phyloP scores from a whole-genome alignment of 2,329 filamentous ascomycete species.

The Cadophora sp. region DNA sequence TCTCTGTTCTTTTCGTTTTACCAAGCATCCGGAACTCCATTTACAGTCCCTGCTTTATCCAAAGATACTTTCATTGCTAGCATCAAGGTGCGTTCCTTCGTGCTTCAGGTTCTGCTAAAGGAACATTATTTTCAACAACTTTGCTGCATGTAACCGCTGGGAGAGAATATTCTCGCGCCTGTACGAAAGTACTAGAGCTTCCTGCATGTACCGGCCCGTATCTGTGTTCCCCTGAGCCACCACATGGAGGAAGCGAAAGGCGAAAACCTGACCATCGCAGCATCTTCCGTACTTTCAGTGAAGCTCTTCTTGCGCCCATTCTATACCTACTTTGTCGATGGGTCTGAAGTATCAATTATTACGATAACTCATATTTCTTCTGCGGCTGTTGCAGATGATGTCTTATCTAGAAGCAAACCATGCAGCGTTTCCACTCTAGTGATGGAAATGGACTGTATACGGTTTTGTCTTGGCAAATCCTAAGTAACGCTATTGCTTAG shows the following conservation, averaged over 20 bases:
- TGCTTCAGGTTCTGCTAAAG: conserved; percentile 15
- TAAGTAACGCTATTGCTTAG: conserved; percentile 22
- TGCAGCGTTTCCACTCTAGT: conserved; percentile 21
- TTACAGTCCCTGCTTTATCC: conserved; percentile 5
- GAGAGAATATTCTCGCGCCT: conserved; percentile 26
- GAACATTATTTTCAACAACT: conserved; percentile 21
- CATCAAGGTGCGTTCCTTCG: conserved; percentile 3
- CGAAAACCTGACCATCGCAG: conserved; percentile 17
- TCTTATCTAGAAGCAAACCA: conserved; percentile 24
- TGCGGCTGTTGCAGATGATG: conserved; percentile 19
- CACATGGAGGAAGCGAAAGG: conserved; percentile 31
- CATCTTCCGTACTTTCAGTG: conserved; percentile 25
- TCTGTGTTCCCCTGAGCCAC: conserved; percentile 34
- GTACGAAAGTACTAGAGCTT: conserved; percentile 30
- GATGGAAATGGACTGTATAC: conserved; percentile 17
- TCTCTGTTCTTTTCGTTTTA: not conserved
- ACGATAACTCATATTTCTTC: conserved; percentile 29
- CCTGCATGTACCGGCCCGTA: conserved; percentile 34
- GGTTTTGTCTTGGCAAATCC: conserved; percentile 24
- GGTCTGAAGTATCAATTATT: conserved; percentile 17
- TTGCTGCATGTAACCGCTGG: conserved; percentile 31
- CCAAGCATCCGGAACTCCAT: conserved; percentile 6
- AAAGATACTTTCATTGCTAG: conserved; percentile 12
- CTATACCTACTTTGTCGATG: conserved; percentile 28
- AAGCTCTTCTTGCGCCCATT: conserved; percentile 18